phyloP scores from a whole-genome alignment of 1,284 basidiomycete species.

The Malassezia obtusa region DNA sequence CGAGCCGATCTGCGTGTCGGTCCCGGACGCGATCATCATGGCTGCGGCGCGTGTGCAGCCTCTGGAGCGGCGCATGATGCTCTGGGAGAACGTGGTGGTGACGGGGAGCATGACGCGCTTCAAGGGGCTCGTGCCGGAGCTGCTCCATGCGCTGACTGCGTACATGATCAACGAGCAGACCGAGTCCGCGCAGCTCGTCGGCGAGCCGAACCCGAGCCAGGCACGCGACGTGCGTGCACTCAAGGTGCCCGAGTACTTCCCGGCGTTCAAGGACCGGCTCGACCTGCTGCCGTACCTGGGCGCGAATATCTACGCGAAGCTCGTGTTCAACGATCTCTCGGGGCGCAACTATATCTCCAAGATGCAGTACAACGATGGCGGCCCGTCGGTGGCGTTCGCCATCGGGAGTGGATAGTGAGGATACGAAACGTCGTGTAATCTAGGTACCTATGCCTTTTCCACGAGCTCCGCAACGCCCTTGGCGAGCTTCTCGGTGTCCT shows the following conservation, averaged over 20 bases:
- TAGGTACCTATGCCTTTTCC: neutral
- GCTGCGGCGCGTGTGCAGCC: slow-evolving; percentile 27
- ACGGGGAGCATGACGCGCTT: slow-evolving; percentile 32
- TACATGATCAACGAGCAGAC: slow-evolving; percentile 25
- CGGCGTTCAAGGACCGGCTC: slow-evolving; percentile 43
- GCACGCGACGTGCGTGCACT: slow-evolving; percentile 34
- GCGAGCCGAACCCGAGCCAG: slow-evolving; percentile 35
- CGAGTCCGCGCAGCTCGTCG: slow-evolving; percentile 31
- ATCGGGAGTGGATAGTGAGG: slow-evolving; percentile 11
- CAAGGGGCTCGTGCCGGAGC: slow-evolving; percentile 28
- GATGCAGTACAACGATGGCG: slow-evolving; percentile 41
- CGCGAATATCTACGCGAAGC: slow-evolving; percentile 44
- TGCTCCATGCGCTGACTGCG: slow-evolving; percentile 24
- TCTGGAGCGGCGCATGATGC: slow-evolving; percentile 26
- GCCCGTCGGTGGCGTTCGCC: slow-evolving; percentile 25
- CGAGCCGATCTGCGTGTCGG: slow-evolving; percentile 16
- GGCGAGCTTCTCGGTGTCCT: slow-evolving; percentile 58
- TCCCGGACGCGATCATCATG: slow-evolving; percentile 26
- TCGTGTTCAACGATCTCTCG: slow-evolving; percentile 37
- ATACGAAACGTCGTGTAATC: neutral
- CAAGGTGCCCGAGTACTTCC: slow-evolving; percentile 45
- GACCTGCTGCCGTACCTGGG: slow-evolving; percentile 44
- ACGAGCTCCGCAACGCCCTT: slow-evolving; percentile 37
- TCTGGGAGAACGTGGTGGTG: slow-evolving; percentile 43
- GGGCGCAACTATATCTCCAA: slow-evolving; percentile 40